Conservation (phyloP, 495 filamentous ascomycete species). For the Amphirosellinia nigrospora region DNA sequence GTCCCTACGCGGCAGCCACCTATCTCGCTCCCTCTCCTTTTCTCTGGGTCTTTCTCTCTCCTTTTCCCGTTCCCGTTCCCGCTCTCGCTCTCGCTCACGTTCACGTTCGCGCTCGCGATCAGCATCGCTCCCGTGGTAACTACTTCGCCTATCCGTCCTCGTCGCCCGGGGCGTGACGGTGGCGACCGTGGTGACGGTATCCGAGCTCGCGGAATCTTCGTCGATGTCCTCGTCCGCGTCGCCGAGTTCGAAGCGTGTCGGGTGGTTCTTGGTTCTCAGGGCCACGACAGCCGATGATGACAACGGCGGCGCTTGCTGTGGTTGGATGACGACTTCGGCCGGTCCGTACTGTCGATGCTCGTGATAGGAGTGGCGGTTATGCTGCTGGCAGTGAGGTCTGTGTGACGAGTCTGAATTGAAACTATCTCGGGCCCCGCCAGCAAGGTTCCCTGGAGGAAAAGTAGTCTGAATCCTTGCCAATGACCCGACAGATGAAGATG, state of each 20-base stretch:
- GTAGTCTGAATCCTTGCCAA: conserved; percentile 5
- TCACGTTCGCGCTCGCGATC: conserved; percentile 15
- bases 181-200: conserved; percentile 20
- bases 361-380: conserved; percentile 10
- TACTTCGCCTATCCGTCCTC: conserved; percentile 19
- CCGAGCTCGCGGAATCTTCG: conserved; percentile 15
- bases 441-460: neutral
- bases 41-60: conserved; percentile 22
- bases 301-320: neutral
- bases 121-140: conserved; percentile 4
- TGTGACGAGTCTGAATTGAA: neutral
- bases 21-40: conserved; percentile 7
- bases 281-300: neutral
- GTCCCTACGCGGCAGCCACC: conserved; percentile 3
- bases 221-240: conserved; percentile 10
- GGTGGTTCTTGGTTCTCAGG: neutral
- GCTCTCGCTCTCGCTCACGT: conserved; percentile 15
- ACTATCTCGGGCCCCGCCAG: neutral
- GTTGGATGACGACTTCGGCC: conserved; percentile 18
- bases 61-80: conserved; percentile 14
- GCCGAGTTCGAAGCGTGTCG: conserved; percentile 13
- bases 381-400: neutral
- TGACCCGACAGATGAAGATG: conserved; percentile 4
- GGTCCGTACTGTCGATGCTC: conserved; percentile 25
- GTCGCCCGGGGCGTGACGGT: conserved; percentile 5